A percentile compares a stretch with the other conserved stretches of the same genome.
Conservation (phyloP, 176 grass and related monocot genomes). For the Eleusine coracana region DNA sequence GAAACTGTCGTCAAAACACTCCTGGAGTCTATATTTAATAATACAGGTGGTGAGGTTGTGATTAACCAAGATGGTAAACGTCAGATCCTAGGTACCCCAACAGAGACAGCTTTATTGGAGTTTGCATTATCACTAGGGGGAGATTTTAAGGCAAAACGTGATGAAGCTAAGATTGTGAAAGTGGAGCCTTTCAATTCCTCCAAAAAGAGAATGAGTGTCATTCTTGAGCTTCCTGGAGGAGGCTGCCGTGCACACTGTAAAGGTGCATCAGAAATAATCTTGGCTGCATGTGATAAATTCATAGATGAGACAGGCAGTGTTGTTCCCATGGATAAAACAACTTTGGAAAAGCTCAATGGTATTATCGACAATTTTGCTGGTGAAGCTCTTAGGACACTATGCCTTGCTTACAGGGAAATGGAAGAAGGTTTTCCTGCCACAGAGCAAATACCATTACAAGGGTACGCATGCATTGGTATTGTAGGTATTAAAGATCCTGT, state of each 20-base stretch:
- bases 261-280: slow-evolving; percentile 95
- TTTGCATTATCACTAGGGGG: slow-evolving; percentile 92
- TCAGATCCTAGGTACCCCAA: slow-evolving; percentile 89
- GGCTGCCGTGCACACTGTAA: slow-evolving; percentile 74
- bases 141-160: slow-evolving; percentile 70
- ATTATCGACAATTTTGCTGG: slow-evolving; percentile 79
- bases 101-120: slow-evolving; percentile 87
- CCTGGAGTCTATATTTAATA: slow-evolving; percentile 91
- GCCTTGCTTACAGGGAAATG: slow-evolving; percentile 88
- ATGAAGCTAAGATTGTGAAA: slow-evolving; percentile 75
- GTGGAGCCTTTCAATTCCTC: slow-evolving; percentile 97
- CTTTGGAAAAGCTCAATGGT: slow-evolving; percentile 61
- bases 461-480: slow-evolving; percentile 91
- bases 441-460: slow-evolving; percentile 63
- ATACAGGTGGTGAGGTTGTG: slow-evolving; percentile 93
- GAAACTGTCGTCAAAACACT: slow-evolving; percentile 63
- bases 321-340: slow-evolving; percentile 63
- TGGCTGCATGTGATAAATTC: slow-evolving; percentile 76
- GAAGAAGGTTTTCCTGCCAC: slow-evolving; percentile 56
- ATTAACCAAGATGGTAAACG: slow-evolving; percentile 61
- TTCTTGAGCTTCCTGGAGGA: slow-evolving; percentile 76
- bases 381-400: slow-evolving; percentile 91
- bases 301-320: slow-evolving; percentile 67
- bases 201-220: slow-evolving; percentile 93
- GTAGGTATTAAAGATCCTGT: slow-evolving; percentile 98